Evolutionary conservation across 129 eudicot genomes (phyloP), one percentile per base, ranked within the genome.

Genomic region (Flaveria trinervia): DNA sequence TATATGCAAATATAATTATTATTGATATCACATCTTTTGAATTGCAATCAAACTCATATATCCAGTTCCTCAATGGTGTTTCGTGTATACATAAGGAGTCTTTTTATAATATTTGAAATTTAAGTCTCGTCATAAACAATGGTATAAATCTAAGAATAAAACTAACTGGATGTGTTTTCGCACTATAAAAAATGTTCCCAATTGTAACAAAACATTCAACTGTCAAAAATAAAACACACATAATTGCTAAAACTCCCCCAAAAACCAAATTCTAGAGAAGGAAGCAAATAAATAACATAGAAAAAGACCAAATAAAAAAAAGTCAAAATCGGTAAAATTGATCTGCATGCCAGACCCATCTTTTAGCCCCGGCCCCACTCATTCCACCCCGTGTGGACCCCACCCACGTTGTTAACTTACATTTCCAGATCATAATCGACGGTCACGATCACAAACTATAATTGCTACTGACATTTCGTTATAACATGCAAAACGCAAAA

Each of bases 351-450:
- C 84, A 73, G 79, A 68, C 51, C 44, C 67, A 57, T 67, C 75
- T 67, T 74, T 67, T 43, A 23, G 61, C 41, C 69, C 6, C 11
- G 75, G 70, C 2, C 84, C 84, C 80, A 74, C 80, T 4, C 49
- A 56, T 54, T 80, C 77, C 82, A 46, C 13, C 50, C 70, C 80
- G 84, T 9, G 84, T 80, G 80, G 84, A 80, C 65, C 84, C 83
- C 80, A 45, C 69, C 70, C 80, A 80, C 79, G 79, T 80, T 73
- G 18, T 25, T 74, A 36, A 77, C 67, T 74, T 68, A 45, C 62
- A 55, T 52, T 80, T 73, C 68, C 80, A 80, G 84, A 80, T 80
- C 80, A 74, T 1, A 67, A 79, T 49, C 18, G 73, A 80, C 84
- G 84, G 80, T 22, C 80, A 80, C 20, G 84, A 80, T 80, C 80